Evolutionary conservation across 75 land plant genomes (phyloP).

Genomic region (Picea sitchensis): DNA sequence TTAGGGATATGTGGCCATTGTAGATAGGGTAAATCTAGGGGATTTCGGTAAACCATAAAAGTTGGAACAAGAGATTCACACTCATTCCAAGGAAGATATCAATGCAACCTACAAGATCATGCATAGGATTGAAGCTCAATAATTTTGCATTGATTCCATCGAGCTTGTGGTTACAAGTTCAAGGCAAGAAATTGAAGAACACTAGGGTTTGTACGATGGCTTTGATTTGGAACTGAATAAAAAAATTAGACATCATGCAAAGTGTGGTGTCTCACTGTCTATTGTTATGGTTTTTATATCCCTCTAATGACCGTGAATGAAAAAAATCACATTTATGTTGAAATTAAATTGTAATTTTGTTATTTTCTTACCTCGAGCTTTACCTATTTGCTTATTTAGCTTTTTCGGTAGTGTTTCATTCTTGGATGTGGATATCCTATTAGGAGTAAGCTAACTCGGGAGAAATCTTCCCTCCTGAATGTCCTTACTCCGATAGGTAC

Average conservation of each 20-base stretch:
- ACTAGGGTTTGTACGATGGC: slow-evolving; percentile 89
- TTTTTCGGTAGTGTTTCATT: not conserved
- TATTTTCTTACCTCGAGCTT: not conserved
- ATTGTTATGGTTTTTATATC: slow-evolving; percentile 83
- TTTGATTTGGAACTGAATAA: slow-evolving; percentile 74
- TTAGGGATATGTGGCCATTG: no score
- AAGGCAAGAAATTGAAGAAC: slow-evolving; percentile 86
- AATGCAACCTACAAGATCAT: slow-evolving; percentile 22
- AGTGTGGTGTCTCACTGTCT: slow-evolving; percentile 44
- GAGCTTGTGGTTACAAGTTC: slow-evolving; percentile 87
- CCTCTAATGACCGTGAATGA: slow-evolving; percentile 84
- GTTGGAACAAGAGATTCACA: no score
- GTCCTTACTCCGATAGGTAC: no score
- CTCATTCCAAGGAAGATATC: slow-evolving; percentile 64
- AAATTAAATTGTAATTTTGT: not conserved
- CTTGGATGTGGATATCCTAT: no score
- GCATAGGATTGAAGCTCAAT: slow-evolving; percentile 86
- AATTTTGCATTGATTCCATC: slow-evolving; percentile 66
- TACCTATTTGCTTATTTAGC: not conserved
- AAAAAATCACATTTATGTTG: not conserved
- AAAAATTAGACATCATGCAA: slow-evolving; percentile 65
- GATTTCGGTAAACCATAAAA: no score
- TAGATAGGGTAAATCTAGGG: no score
- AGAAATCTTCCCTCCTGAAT: no score
- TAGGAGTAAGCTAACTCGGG: not conserved